Percentiles rank a stretch among this genome's conserved stretches.
Evolutionary conservation across 1,139 yeast genomes (phyloP).

Genomic region (Wickerhamiella pararugosa): DNA sequence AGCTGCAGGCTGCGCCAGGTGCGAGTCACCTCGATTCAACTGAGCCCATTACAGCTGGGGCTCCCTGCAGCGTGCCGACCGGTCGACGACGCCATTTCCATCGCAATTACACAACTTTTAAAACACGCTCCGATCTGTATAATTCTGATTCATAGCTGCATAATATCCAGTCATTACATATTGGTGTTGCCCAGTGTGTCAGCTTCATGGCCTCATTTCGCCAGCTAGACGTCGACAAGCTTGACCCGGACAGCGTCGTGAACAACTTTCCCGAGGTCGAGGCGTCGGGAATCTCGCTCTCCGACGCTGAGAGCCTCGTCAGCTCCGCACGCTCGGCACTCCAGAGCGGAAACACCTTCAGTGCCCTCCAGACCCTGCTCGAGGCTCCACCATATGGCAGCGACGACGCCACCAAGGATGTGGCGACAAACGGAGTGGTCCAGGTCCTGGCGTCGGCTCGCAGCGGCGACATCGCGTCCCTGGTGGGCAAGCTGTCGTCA

Average conservation of each 20-base stretch:
- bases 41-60: too few relatives aligned
- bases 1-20: too few relatives aligned
- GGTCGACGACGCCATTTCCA: too few relatives aligned
- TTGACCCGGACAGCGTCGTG: conserved; percentile 65
- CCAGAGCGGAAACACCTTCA: conserved; percentile 55
- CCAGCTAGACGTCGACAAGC: conserved; percentile 83
- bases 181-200: too few relatives aligned
- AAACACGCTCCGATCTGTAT: too few relatives aligned
- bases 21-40: too few relatives aligned
- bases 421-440: conserved; percentile 45
- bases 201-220: conserved; percentile 25
- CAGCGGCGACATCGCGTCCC: conserved; percentile 50
- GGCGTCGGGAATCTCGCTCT: conserved; percentile 41
- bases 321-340: conserved; percentile 46
- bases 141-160: too few relatives aligned
- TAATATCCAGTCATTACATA: too few relatives aligned
- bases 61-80: too few relatives aligned
- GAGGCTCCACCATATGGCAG: conserved; percentile 76
- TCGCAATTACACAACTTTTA: too few relatives aligned
- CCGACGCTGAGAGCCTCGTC: conserved; percentile 42
- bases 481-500: conserved; percentile 42
- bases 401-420: conserved; percentile 36
- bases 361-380: conserved; percentile 51
- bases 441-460: conserved; percentile 64
- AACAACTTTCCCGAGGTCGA: conserved; percentile 13